Evolutionary conservation across 768 basidiomycete species (phyloP).

Genomic region (Agrocybe pediades): DNA sequence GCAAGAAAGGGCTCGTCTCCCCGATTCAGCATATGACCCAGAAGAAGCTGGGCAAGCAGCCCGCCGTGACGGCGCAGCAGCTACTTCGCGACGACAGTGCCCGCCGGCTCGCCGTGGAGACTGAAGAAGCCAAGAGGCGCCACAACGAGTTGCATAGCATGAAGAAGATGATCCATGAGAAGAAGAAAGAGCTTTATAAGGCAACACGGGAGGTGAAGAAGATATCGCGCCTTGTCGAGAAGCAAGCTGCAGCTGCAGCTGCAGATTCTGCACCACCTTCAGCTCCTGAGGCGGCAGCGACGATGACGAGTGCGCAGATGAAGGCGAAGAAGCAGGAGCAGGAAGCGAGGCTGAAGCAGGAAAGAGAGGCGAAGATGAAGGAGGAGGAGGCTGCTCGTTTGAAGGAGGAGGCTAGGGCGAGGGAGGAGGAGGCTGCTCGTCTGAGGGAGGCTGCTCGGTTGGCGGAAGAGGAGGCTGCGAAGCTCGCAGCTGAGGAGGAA

Average conservation of each 20-base stretch:
- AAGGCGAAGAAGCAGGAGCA: slow-evolving; percentile 4
- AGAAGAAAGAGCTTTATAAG: slow-evolving; percentile 2
- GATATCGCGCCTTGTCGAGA: too few relatives aligned
- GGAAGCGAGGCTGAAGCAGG: slow-evolving; percentile 14
- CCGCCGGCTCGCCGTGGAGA: too few relatives aligned
- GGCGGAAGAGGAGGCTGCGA: slow-evolving; percentile 18
- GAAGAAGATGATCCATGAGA: slow-evolving; percentile 18
- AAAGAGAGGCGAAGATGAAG: slow-evolving; percentile 13
- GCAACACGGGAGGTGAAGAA: slow-evolving; percentile 5
- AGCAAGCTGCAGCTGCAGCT: neutral
- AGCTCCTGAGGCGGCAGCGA: slow-evolving; percentile 9
- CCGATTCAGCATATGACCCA: too few relatives aligned
- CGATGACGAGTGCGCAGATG: slow-evolving; percentile 5
- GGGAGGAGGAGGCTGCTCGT: slow-evolving; percentile 17
- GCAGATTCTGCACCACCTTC: neutral
- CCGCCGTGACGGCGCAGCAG: too few relatives aligned
- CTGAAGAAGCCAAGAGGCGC: neutral
- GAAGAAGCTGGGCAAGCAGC: too few relatives aligned
- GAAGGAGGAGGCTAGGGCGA: slow-evolving; percentile 16
- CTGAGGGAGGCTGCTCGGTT: neutral
- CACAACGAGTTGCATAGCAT: too few relatives aligned
- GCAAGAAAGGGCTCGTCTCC: too few relatives aligned
- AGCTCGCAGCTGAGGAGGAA: slow-evolving; percentile 14
- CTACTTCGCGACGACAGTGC: too few relatives aligned
- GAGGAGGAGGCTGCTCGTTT: slow-evolving; percentile 4